Base-by-base conservation (phyloP, 345 rosid species). In the Citrus cavaleriei region DNA sequence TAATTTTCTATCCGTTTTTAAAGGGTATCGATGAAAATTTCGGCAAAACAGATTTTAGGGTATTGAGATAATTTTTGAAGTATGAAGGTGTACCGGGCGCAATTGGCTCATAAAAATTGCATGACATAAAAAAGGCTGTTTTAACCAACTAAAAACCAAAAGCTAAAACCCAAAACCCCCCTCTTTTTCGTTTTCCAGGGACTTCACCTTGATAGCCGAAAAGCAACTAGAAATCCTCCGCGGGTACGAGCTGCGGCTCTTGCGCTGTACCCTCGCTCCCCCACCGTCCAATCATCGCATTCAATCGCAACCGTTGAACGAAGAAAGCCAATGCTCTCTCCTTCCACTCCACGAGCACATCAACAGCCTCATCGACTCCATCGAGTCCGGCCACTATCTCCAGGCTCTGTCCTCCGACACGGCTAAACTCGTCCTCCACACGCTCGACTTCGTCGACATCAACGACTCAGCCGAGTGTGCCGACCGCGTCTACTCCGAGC, bases 191-290 rank as follows among this genome's bases (percentile, higher is more conserved):
- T 18, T 28, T 60, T 60, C 55, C 37, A 40, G 38, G 10, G 4
- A 19, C 16, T 22, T 37, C 19, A 37, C 12, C 25, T 22, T 24
- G 1, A 75, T 75, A 49, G 71, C 57, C 25, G 65, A 79, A 59
- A 9, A 46, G 27, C 86, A 85, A 46, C 25, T 81, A 22, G 74
- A 21, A 77, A 74, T 84, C 77, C 81, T 92, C 4, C 95, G 89
- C 37, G 78, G 85, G 64, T 90, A 89, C 79, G 98, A 95, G 87
- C 97, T 95, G 76, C 95, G 99, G 66, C 92, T 89, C 66, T 65
- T 91, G 12, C 90, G 93, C 9, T 88, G 92, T 85, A 86, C 87
- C 30, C 54, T 83, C 4, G 22, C 86, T 61, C 64, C 82, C 49
- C 81, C 86, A 7, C 64, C 74, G 0, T 42, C 81, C 10, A 74